These are phyloP conservation scores for Xylariaceae sp. DNA, from an alignment of 2,329 filamentous ascomycete species.

Conservation along the genomic window DNA sequence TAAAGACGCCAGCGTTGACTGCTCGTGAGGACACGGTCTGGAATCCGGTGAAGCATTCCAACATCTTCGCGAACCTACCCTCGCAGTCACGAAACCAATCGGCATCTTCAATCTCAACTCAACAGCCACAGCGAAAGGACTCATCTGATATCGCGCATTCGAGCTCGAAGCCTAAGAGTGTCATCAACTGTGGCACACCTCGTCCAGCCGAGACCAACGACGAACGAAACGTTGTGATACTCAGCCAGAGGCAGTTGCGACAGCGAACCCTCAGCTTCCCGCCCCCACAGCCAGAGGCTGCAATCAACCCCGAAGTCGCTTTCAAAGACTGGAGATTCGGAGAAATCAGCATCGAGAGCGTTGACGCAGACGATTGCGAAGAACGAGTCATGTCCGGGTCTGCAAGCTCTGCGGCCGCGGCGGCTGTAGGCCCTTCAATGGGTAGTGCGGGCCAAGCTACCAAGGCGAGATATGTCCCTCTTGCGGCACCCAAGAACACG, in stretches of 20 bases:
- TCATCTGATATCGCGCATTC: slow-evolving; percentile 8
- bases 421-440: slow-evolving; percentile 49
- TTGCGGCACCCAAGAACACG: slow-evolving; percentile 62
- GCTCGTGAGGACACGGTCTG: slow-evolving; percentile 33
- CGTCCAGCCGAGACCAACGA: slow-evolving; percentile 28
- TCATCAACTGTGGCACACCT: slow-evolving; percentile 49
- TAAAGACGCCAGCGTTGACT: background rate
- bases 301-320: slow-evolving; percentile 45
- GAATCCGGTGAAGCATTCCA: slow-evolving; percentile 43
- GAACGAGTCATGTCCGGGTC: slow-evolving; percentile 29
- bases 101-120: slow-evolving; percentile 3
- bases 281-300: slow-evolving; percentile 38
- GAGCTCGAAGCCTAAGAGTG: slow-evolving; percentile 14
- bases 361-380: slow-evolving; percentile 58
- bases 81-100: slow-evolving; percentile 35
- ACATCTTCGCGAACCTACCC: slow-evolving; percentile 54
- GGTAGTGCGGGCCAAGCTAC: slow-evolving; percentile 67
- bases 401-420: slow-evolving; percentile 43
- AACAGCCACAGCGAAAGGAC: slow-evolving; percentile 7
- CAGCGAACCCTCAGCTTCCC: slow-evolving; percentile 37
- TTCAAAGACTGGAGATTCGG: slow-evolving; percentile 76
- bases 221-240: slow-evolving; percentile 32
- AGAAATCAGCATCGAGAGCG: slow-evolving; percentile 71
- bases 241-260: slow-evolving; percentile 36
- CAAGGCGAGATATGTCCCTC: slow-evolving; percentile 72